phyloP scores from a whole-genome alignment of 768 basidiomycete species.

The Pleurotus djamor region DNA sequence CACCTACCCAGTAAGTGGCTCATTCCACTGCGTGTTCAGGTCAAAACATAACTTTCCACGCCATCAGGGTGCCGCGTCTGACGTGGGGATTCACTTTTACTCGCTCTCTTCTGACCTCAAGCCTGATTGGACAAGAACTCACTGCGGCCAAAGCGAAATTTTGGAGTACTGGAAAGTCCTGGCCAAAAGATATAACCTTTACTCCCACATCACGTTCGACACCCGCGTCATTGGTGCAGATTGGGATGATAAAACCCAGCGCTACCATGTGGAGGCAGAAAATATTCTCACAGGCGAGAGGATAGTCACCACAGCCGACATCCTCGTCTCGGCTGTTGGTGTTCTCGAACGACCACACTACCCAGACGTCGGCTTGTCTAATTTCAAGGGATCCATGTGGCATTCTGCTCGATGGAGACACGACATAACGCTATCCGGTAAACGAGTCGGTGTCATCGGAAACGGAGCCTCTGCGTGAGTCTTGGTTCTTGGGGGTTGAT shows the following conservation, averaged over 20 bases:
- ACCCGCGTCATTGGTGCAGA: constrained; percentile 37
- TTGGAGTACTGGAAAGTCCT: constrained; percentile 40
- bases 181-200: constrained; percentile 38
- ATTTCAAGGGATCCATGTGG: constrained; percentile 48
- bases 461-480: constrained; percentile 54
- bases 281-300: constrained; percentile 27
- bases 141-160: constrained; percentile 38
- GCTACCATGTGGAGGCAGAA: constrained; percentile 34
- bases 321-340: constrained; percentile 51
- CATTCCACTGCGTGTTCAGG: background rate
- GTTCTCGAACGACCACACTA: constrained; percentile 40
- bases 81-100: constrained; percentile 39
- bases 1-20: constrained; percentile 17
- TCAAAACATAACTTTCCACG: background rate
- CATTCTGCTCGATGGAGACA: constrained; percentile 53
- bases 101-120: constrained; percentile 47
- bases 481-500: constrained; percentile 12
- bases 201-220: constrained; percentile 38
- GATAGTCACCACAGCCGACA: constrained; percentile 32
- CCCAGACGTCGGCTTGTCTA: constrained; percentile 28
- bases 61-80: constrained; percentile 40
- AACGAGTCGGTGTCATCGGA: constrained; percentile 56
- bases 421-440: constrained; percentile 35
- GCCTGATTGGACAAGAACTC: constrained; percentile 41
- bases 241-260: constrained; percentile 37